phyloP scores from a whole-genome alignment of 345 rosid genomes.

The Nasturtium officinale region DNA sequence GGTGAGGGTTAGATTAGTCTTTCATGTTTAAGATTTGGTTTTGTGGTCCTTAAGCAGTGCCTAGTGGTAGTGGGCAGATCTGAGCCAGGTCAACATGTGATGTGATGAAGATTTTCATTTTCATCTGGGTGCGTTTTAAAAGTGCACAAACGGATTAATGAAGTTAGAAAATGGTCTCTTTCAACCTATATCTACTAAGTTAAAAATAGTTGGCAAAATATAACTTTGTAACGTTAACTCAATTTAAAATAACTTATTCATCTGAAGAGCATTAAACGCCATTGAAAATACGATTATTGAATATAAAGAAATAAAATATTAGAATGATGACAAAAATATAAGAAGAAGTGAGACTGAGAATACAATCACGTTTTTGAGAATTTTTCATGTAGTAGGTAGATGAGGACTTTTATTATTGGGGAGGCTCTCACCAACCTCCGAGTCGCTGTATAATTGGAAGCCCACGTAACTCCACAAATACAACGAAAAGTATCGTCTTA shows the following conservation, averaged over 20 bases:
- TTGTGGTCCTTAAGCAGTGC: conserved; percentile 21
- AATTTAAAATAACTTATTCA: neutral
- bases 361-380: conserved; percentile 23
- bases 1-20: conserved; percentile 40
- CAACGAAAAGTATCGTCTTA: conserved; percentile 4
- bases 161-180: neutral
- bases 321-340: neutral
- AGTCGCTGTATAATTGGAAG: conserved; percentile 17
- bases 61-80: neutral
- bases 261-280: neutral
- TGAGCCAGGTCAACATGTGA: conserved; percentile 38
- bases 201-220: neutral
- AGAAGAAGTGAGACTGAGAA: conserved; percentile 11
- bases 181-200: neutral
- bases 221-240: conserved; percentile 14
- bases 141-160: neutral
- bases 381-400: conserved; percentile 24
- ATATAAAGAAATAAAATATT: neutral
- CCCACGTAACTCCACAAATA: conserved; percentile 9
- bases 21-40: conserved; percentile 8
- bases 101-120: neutral
- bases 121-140: conserved; percentile 2
- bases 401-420: conserved; percentile 9
- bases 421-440: conserved; percentile 33
- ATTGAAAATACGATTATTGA: neutral